Base-by-base conservation (phyloP, 2,329 filamentous ascomycete genomes). In the Aureobasidium sp. region DNA sequence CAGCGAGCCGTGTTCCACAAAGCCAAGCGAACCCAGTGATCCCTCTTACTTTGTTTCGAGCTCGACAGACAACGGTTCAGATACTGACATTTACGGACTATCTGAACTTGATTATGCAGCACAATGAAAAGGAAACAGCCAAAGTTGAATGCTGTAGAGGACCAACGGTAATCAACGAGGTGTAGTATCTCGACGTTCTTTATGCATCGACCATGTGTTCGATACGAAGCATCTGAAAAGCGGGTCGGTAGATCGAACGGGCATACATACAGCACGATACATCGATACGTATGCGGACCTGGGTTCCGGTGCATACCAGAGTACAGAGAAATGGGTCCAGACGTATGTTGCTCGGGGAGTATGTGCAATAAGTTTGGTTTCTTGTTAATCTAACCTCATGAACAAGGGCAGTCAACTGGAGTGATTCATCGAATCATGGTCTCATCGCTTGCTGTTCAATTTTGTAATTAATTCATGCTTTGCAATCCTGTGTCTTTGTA, bases 231-330 rank as follows among this genome's bases (percentile, higher is more conserved):
- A 14, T 14, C 32, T 12, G n/a, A 14, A 27, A 12, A n/a, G 32
- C 24, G 24, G 45, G 30, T 39, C 34, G 32, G 34, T 17, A 49
- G 34, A 49, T 49, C 34, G 45, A 49, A 38, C 22, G 32, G 45
- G 25, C 34, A 34, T 38, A 17, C 34, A 34, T 38, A 49, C 32
- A 38, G 24, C 24, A 39, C 34, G 29, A 17, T 25, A n/a, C 22
- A 19, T 37, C n/a, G n/a, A n/a, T n/a, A n/a, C n/a, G n/a, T n/a
- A n/a, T n/a, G n/a, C n/a, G 34, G 4, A 49, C 45, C 45, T 10
- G 45, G 34, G 27, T 27, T 49, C 45, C 41, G 41, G 41, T 45
- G 41, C 19, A 12, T 32, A 34, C 6, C 11, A 14, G 8, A 24
- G 3, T n/a, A 17, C 29, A 19, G 29, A 45, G 41, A 11, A n/a